Evolutionary conservation across 106 monocot species (phyloP).

Genomic region (Narthecium ossifragum): DNA sequence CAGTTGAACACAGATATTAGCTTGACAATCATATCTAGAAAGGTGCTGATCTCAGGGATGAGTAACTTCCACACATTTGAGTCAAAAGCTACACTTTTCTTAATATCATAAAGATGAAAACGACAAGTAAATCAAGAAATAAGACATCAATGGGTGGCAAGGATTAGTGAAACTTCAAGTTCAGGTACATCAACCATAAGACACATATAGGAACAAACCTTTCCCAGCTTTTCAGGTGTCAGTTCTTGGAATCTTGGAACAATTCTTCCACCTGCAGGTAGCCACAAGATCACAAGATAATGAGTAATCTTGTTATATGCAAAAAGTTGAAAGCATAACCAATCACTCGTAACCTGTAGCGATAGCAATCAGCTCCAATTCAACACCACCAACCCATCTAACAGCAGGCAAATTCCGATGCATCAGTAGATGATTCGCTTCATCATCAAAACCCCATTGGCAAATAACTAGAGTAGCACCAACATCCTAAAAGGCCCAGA

Average conservation of each 20-base stretch:
- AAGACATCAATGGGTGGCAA: too few species aligned
- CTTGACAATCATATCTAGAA: too few species aligned
- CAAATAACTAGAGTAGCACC: slow-evolving; percentile 97
- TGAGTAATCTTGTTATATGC: background rate
- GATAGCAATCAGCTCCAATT: slow-evolving; percentile 96
- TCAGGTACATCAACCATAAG: too few species aligned
- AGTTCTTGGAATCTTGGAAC: slow-evolving; percentile 98
- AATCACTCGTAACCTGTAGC: slow-evolving; percentile 60
- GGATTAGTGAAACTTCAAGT: too few species aligned
- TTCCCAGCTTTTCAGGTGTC: slow-evolving; percentile 90
- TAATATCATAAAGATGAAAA: too few species aligned
- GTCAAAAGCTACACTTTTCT: too few species aligned
- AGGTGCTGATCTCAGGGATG: too few species aligned
- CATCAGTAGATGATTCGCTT: slow-evolving; percentile 98
- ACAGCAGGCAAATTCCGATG: slow-evolving; percentile 97
- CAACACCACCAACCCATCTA: slow-evolving; percentile 99
- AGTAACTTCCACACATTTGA: too few species aligned
- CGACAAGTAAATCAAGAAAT: too few species aligned
- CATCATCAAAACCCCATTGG: slow-evolving; percentile 99
- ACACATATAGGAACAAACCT: slow-evolving; percentile 30
- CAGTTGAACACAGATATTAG: too few species aligned
- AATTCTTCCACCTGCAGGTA: slow-evolving; percentile 81
- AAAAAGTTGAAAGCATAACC: background rate
- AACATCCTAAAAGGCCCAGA: slow-evolving; percentile 60
- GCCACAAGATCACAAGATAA: background rate